phyloP scores from a whole-genome alignment of 768 basidiomycete genomes.

The Daedaleopsis sinensis region DNA sequence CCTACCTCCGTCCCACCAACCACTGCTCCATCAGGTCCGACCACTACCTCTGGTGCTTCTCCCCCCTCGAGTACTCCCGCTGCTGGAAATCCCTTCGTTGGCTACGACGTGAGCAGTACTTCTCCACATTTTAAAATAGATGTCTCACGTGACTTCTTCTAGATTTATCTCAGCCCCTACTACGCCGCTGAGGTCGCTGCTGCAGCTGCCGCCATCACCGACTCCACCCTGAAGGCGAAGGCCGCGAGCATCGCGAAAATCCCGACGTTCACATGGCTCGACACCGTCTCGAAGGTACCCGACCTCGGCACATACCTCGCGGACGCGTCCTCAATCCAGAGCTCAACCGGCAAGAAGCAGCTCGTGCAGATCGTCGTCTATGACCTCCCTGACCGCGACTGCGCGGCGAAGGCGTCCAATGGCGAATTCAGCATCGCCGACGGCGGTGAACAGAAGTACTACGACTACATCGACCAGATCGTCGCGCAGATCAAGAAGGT shows the following conservation, averaged over 20 bases:
- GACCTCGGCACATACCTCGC: slow-evolving; percentile 59
- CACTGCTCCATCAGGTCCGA: slow-evolving; percentile 7
- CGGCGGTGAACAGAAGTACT: slow-evolving; percentile 57
- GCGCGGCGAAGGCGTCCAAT: slow-evolving; percentile 65
- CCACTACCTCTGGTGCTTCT: slow-evolving; percentile 27
- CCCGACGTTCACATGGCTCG: slow-evolving; percentile 67
- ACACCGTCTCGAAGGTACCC: slow-evolving; percentile 56
- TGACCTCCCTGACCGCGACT: slow-evolving; percentile 69
- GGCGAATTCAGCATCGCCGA: slow-evolving; percentile 66
- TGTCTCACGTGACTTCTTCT: neutral
- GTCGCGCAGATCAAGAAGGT: slow-evolving; percentile 51
- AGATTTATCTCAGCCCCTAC: slow-evolving; percentile 58
- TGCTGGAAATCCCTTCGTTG: slow-evolving; percentile 56
- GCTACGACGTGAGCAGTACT: slow-evolving; percentile 42
- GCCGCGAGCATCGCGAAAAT: slow-evolving; percentile 56
- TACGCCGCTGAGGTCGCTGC: slow-evolving; percentile 57
- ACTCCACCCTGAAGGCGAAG: slow-evolving; percentile 52
- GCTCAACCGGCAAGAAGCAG: slow-evolving; percentile 50
- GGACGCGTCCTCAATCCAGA: slow-evolving; percentile 48
- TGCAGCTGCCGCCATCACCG: slow-evolving; percentile 51
- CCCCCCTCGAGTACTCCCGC: slow-evolving; percentile 36
- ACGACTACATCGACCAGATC: slow-evolving; percentile 63
- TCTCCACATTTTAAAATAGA: neutral
- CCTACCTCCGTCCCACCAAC: slow-evolving; percentile 21
- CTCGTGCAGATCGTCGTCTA: slow-evolving; percentile 44